Evolutionary conservation across 805 yeast species (phyloP).

Genomic region (Kodamaea neixiangensis): DNA sequence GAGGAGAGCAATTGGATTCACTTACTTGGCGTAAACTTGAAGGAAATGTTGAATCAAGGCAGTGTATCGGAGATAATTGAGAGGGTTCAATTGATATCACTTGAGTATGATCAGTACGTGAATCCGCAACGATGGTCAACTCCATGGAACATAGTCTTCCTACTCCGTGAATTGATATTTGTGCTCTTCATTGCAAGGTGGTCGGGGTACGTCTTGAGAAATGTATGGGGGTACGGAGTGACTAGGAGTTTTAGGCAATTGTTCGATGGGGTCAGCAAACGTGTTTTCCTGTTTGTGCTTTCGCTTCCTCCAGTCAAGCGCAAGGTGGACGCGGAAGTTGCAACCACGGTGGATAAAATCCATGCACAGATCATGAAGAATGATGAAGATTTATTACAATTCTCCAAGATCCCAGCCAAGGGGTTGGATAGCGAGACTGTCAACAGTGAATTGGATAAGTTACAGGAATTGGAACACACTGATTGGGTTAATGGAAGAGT

Average conservation of each 20-base stretch:
- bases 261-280: slow-evolving; percentile 5
- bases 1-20: background rate
- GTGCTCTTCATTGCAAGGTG: slow-evolving; percentile 16
- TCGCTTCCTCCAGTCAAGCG: slow-evolving; percentile 53
- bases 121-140: slow-evolving; percentile 5
- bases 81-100: background rate
- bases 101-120: slow-evolving; percentile 4
- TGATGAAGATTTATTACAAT: slow-evolving; percentile 47
- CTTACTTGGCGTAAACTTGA: background rate
- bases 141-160: slow-evolving; percentile 15
- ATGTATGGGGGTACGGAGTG: slow-evolving; percentile 22
- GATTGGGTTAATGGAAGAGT: slow-evolving; percentile 86
- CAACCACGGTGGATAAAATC: slow-evolving; percentile 45
- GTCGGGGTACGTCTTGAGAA: slow-evolving; percentile 11
- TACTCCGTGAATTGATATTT: slow-evolving; percentile 25
- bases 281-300: slow-evolving; percentile 16
- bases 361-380: slow-evolving; percentile 61
- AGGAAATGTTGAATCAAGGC: background rate
- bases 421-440: slow-evolving; percentile 59
- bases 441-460: slow-evolving; percentile 49
- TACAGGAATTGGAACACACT: slow-evolving; percentile 57
- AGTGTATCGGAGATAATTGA: background rate
- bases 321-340: slow-evolving; percentile 64
- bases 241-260: slow-evolving; percentile 5
- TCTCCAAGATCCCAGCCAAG: slow-evolving; percentile 52